Conservation (phyloP, 306 rosid species). For the Comarum palustre region DNA sequence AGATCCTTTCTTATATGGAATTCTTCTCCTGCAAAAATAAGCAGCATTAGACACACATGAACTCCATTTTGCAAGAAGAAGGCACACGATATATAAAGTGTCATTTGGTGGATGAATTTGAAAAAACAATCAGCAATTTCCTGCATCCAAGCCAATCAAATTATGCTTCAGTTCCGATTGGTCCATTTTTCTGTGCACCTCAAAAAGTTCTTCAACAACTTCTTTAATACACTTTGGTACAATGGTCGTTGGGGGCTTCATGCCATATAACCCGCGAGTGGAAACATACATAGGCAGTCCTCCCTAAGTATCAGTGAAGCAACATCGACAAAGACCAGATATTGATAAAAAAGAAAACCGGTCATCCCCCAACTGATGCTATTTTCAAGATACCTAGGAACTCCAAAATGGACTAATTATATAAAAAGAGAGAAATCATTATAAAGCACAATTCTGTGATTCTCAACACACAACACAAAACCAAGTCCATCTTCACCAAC, state of each 20-base stretch:
- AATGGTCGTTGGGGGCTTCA: constrained; percentile 84
- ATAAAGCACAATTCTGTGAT: background rate
- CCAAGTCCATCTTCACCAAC: background rate
- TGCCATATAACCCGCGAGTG: constrained; percentile 74
- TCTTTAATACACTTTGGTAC: constrained; percentile 70
- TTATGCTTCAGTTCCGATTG: constrained; percentile 77
- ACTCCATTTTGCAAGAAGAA: constrained; percentile 11
- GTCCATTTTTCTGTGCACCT: constrained; percentile 80
- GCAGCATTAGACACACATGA: background rate
- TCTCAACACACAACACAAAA: background rate
- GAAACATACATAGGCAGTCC: constrained; percentile 94
- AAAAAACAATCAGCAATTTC: constrained; percentile 41
- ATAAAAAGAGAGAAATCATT: background rate
- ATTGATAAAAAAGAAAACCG: background rate
- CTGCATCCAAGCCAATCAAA: constrained; percentile 81
- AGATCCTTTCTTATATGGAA: constrained; percentile 62
- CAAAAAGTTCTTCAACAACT: constrained; percentile 74
- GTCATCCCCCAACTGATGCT: constrained; percentile 5
- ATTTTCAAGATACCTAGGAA: background rate
- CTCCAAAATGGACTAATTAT: no score
- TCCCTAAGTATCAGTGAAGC: constrained; percentile 48
- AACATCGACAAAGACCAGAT: background rate
- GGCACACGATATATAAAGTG: background rate
- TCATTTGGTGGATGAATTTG: constrained; percentile 18
- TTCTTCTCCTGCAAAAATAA: constrained; percentile 69